Evolutionary conservation across 2,329 filamentous ascomycete genomes (phyloP), one percentile per base, ranked within the genome.

Genomic region (Fusarium sp.): DNA sequence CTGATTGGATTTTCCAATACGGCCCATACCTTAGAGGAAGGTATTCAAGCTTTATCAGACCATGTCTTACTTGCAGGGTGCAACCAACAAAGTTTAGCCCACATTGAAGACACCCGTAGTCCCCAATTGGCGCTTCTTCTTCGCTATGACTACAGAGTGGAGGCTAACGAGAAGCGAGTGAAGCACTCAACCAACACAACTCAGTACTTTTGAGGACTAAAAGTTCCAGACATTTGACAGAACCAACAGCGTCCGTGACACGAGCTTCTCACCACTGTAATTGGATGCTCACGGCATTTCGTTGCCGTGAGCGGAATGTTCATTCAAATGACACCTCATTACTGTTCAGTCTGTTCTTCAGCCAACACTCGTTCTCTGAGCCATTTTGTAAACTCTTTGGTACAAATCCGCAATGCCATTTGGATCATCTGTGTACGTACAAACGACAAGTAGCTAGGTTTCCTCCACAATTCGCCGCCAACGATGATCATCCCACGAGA

Each of bases 311-410:
- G 20, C 15, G 14, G 22, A 30, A 45, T 17, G 12, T 3, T 8
- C 30, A 4, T 36, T 1, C 10, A 15, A 6, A 8, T n/a, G 30
- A 22, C 9, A 17, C 2, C 24, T 14, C n/a, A 3, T 34, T 26
- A 1, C n/a, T 30, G 4, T 20, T 10, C 4, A 20, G 4, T 24
- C 1, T 3, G 48, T n/a, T 36, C 28, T 13, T 7, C 32, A 15
- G 22, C 22, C 17, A 10, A 45, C 7, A 5, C 8, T 22, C 3
- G 8, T 28, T 48, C 18, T 18, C 8, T 20, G 22, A 36, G n/a
- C 24, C 12, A 13, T 36, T 36, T 22, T 28, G 13, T n/a, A 10
- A 28, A 24, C 20, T 18, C 55, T 13, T 12, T 9, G 22, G 22
- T 14, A 36, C 39, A 28, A 22, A 11, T 36, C 2, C 24, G 24